Evolutionary conservation across 495 filamentous ascomycete species (phyloP).

Genomic region (Viridothelium virens): DNA sequence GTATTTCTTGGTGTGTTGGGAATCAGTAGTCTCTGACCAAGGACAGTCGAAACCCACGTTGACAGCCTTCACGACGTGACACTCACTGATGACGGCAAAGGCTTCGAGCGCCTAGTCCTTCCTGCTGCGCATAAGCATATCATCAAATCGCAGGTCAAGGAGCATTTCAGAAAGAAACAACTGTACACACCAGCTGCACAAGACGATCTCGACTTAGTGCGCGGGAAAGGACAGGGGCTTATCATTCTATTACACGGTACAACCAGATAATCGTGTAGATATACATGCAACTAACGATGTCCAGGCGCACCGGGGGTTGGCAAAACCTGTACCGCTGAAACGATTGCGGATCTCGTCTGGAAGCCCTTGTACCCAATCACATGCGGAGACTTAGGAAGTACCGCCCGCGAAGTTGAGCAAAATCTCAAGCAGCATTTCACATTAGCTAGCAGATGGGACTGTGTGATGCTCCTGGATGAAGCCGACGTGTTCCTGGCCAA

Average conservation of each 20-base stretch:
- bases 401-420: conserved; percentile 46
- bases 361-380: neutral
- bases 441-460: conserved; percentile 77
- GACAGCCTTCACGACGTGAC: neutral
- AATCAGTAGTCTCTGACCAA: neutral
- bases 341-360: neutral
- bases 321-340: neutral
- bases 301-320: neutral
- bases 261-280: neutral
- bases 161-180: conserved; percentile 14
- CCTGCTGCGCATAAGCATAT: conserved; percentile 8
- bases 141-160: conserved; percentile 14
- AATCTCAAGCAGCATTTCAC: conserved; percentile 74
- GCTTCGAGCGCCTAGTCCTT: conserved; percentile 13
- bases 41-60: conserved; percentile 10
- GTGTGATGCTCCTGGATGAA: conserved; percentile 42
- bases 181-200: neutral
- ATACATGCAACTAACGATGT: neutral
- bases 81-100: neutral
- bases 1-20: neutral
- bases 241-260: conserved; percentile 16
- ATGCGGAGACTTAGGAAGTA: neutral
- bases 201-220: conserved; percentile 10
- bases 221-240: conserved; percentile 14
- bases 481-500: conserved; percentile 39